Conservation (phyloP, 805 yeast species). For the Wickerhamomyces sydowiorum region DNA sequence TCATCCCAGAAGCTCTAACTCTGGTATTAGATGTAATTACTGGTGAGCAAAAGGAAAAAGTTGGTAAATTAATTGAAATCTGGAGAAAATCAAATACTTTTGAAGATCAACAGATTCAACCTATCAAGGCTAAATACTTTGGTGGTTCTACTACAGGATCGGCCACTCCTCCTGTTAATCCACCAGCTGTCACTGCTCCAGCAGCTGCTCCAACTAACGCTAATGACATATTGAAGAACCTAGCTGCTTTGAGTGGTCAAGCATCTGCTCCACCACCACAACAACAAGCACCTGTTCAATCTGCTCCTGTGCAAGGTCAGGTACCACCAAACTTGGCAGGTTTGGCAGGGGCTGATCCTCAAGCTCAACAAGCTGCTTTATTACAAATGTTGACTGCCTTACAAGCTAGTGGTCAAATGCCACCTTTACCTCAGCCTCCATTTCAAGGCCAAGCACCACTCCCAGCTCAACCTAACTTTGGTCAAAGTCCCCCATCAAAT, state of each 20-base stretch:
- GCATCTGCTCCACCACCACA: conserved; percentile 8
- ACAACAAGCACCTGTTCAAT: conserved; percentile 5
- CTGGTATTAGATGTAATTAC: conserved; percentile 54
- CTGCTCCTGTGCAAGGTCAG: no score
- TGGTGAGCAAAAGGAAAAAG: conserved; percentile 62
- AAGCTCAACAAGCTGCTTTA: conserved; percentile 36
- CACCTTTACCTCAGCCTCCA: conserved; percentile 17
- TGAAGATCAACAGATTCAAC: conserved; percentile 44
- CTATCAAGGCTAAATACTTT: conserved; percentile 56
- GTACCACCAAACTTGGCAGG: conserved; percentile 14
- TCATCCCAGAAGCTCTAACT: conserved; percentile 58
- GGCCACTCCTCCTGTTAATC: conserved; percentile 60
- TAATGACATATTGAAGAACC: conserved; percentile 61
- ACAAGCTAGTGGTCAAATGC: conserved; percentile 24
- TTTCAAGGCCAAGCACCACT: conserved; percentile 1
- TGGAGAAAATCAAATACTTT: conserved; percentile 89
- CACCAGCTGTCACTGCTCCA: conserved; percentile 36
- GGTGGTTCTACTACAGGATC: conserved; percentile 29
- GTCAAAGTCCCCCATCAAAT: not conserved
- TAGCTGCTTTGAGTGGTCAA: conserved; percentile 42
- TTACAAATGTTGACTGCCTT: conserved; percentile 31
- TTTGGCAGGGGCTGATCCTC: conserved; percentile 20
- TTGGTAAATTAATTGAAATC: conserved; percentile 79
- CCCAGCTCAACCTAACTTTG: conserved; percentile 4
- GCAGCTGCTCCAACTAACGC: conserved; percentile 39